These are phyloP conservation scores for Psidium friedrichsthalianum DNA, from an alignment of 345 rosid genomes.

Conservation along the genomic window DNA sequence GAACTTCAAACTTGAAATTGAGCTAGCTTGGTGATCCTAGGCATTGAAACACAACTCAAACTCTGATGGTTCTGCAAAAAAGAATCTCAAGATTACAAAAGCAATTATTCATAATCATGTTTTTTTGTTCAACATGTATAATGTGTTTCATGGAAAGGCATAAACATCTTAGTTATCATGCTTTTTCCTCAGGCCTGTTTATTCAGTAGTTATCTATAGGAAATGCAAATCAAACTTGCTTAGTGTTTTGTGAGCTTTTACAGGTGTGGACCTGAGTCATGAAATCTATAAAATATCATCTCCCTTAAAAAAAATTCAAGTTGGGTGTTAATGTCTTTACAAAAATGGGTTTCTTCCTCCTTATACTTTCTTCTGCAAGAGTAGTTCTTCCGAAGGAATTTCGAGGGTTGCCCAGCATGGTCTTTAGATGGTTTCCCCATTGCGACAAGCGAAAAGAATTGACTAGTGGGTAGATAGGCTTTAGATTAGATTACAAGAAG, in stretches of 20 bases:
- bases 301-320: neutral
- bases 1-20: no score
- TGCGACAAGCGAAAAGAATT: slow-evolving; percentile 11
- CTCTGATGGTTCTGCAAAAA: no score
- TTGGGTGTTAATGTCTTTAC: neutral
- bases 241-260: neutral
- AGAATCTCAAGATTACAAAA: no score
- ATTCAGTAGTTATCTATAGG: no score
- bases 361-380: slow-evolving; percentile 36
- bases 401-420: slow-evolving; percentile 80
- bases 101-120: no score
- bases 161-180: no score
- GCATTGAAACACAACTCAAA: no score
- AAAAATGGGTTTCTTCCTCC: neutral
- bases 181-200: no score
- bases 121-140: no score
- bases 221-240: neutral
- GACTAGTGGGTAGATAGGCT: neutral
- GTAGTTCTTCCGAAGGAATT: slow-evolving; percentile 56
- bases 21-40: no score
- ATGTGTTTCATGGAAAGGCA: no score
- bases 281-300: neutral
- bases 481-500: neutral
- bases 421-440: slow-evolving; percentile 68
- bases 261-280: neutral